These are phyloP conservation scores for Rhizophora mangle DNA, from an alignment of 345 rosid species.

Conservation along the genomic window DNA sequence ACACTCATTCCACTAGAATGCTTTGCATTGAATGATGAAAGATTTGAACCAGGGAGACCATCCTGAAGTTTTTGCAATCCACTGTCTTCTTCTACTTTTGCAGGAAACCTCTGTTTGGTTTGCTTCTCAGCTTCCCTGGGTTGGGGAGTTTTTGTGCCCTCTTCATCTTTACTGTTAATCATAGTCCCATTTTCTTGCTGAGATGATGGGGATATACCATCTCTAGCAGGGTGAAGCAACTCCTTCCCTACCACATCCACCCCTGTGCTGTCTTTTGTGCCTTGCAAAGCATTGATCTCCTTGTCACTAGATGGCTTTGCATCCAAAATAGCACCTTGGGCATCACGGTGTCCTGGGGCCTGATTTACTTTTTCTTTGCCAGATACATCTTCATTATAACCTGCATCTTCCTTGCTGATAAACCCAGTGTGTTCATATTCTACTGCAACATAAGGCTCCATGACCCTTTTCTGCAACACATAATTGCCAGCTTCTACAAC, in stretches of 20 bases:
- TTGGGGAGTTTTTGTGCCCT: constrained; percentile 27
- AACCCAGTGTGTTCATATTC: constrained; percentile 38
- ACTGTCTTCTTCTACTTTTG: constrained; percentile 31
- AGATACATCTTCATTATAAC: constrained; percentile 32
- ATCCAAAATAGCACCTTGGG: constrained; percentile 16
- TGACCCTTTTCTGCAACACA: constrained; percentile 67
- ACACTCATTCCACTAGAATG: constrained; percentile 29
- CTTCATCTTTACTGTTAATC: constrained; percentile 35
- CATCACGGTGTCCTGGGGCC: constrained; percentile 12
- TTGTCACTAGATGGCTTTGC: constrained; percentile 30
- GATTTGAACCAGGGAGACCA: constrained; percentile 25
- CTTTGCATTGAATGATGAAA: constrained; percentile 36
- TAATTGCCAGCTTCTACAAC: constrained; percentile 45
- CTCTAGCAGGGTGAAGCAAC: constrained; percentile 9
- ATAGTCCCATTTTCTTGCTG: constrained; percentile 31
- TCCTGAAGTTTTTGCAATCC: constrained; percentile 34
- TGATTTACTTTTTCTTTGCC: constrained; percentile 33
- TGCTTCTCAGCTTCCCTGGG: constrained; percentile 39
- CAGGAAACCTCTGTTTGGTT: constrained; percentile 26
- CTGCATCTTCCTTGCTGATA: constrained; percentile 33
- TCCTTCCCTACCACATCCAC: constrained; percentile 28
- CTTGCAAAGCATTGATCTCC: constrained; percentile 23
- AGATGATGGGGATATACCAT: constrained; percentile 21
- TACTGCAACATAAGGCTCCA: constrained; percentile 30
- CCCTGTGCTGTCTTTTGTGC: constrained; percentile 22